Base-by-base conservation (phyloP, 805 yeast species). In the Groenewaldozyma salmanticensis region DNA sequence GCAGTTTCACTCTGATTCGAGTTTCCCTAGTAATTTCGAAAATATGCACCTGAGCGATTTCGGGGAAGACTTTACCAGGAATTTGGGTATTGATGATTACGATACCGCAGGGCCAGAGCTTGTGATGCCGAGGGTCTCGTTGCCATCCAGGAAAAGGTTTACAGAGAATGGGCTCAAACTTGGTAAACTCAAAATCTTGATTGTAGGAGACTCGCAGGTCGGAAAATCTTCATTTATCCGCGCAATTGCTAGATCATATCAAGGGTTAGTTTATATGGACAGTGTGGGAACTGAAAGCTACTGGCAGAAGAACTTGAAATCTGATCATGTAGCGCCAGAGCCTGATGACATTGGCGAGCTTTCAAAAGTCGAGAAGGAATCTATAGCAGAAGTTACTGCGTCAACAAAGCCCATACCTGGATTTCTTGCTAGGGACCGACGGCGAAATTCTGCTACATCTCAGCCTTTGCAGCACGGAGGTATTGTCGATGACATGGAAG, bases 141-240 rank as follows among this genome's bases (percentile, higher is more conserved):
- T 53, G 17, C 51, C 55, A 7, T 37, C 44, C 16, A 27, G 49
- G 5, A 43, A 55, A 19, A 49, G 52, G 15, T 53, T 50, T 39
- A 53, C 56, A 2, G 32, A 41, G 4, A 42, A 35, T 7, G 58
- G 58, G 1, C 40, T 52, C 31, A 41, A 38, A 5, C 40, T 53
- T 33, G 58, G 58, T 21, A 53, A 53, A 35, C 42, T 53, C 13
- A 49, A 53, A 38, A 39, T 53, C 13, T 40, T 85, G 87, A 78
- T 85, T 21, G 85, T 86, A 29, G 95, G 95, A 54, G 95, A 84
- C 59, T 75, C 85, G 35, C 94, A 94, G 5, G 66, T 84, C 39
- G 95, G 95, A 46, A 85, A 85, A 59, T 80, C 92, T 18, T 80
- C 92, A 0, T 83, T 84, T 47, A 70, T 86, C 61, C 81, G 82